Percentiles rank a stretch among this genome's conserved stretches.
phyloP scores from a whole-genome alignment of 23 red algal species.

The Cyanidioschyzon merolae region DNA sequence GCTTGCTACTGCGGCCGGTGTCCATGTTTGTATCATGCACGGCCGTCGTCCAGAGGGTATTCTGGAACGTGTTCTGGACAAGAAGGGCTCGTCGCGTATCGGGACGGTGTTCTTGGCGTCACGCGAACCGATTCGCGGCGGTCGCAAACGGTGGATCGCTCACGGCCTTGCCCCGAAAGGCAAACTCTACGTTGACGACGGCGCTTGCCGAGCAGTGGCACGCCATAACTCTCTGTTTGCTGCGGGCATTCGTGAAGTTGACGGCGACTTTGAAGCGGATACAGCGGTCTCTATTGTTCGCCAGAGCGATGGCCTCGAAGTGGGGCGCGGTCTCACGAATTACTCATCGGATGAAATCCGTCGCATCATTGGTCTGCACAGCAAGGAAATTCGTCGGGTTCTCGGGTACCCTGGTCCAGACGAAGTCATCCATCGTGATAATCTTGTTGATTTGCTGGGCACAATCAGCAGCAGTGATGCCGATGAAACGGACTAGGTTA shows the following conservation, averaged over 20 bases:
- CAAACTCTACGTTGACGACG: conserved; percentile 39
- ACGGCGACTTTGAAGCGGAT: conserved; percentile 60
- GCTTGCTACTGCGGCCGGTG: conserved; percentile 83
- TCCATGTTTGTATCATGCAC: conserved; percentile 70
- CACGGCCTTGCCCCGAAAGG: conserved; percentile 73
- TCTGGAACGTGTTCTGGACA: conserved; percentile 56
- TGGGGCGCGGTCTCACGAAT: conserved; percentile 66
- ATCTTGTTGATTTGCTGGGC: conserved; percentile 41
- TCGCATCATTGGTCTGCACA: conserved; percentile 41
- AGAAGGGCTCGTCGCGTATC: conserved; percentile 11
- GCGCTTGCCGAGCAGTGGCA: conserved; percentile 33
- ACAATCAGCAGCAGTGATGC: conserved; percentile 3
- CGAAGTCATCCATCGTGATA: conserved; percentile 55
- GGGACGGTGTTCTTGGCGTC: conserved; percentile 70
- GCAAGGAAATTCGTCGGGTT: conserved; percentile 30
- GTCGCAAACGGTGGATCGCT: conserved; percentile 75
- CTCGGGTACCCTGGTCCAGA: conserved; percentile 47
- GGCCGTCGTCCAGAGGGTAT: conserved; percentile 61
- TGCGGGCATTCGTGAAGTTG: conserved; percentile 35
- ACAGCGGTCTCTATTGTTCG: conserved; percentile 39
- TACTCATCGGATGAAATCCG: conserved; percentile 39
- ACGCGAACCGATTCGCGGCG: conserved; percentile 34
- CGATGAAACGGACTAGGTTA: neutral
- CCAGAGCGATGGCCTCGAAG: conserved; percentile 33
- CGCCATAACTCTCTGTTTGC: conserved; percentile 43